phyloP scores from a whole-genome alignment of 768 basidiomycete species.

The Paxillus ammoniavirescens region DNA sequence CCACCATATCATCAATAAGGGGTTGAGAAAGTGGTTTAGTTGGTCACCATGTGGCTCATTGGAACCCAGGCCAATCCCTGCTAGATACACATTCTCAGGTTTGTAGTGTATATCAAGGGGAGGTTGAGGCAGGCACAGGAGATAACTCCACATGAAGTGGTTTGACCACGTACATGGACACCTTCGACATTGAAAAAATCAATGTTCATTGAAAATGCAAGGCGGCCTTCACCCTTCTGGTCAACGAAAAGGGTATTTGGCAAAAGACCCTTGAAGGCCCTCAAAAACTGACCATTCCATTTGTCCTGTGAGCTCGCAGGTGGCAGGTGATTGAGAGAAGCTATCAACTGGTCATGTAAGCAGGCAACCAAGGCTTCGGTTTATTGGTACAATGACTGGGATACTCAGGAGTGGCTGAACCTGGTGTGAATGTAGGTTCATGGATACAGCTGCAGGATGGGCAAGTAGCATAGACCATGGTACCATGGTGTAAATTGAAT shows the following conservation, averaged over 20 bases:
- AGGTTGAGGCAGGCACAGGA: slow-evolving; percentile 35
- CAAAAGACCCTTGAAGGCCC: slow-evolving; percentile 6
- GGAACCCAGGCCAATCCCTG: slow-evolving; percentile 30
- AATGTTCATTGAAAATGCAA: slow-evolving; percentile 28
- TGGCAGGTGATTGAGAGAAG: neutral
- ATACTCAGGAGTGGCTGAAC: too few species aligned
- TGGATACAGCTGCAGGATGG: too few species aligned
- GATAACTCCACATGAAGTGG: slow-evolving; percentile 31
- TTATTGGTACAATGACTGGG: too few species aligned
- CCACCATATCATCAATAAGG: slow-evolving; percentile 28
- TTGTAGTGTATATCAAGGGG: slow-evolving; percentile 29
- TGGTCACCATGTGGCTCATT: slow-evolving; percentile 24
- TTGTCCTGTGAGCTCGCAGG: neutral
- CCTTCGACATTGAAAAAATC: slow-evolving; percentile 37
- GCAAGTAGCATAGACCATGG: too few species aligned
- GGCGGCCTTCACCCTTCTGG: slow-evolving; percentile 2
- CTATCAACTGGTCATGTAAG: neutral
- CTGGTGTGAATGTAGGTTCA: too few species aligned
- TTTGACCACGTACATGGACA: slow-evolving; percentile 20
- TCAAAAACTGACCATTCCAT: slow-evolving; percentile 1
- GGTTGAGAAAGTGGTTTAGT: slow-evolving; percentile 31
- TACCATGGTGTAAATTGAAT: too few species aligned
- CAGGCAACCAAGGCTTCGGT: too few species aligned
- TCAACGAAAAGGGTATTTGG: slow-evolving; percentile 20
- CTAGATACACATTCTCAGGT: slow-evolving; percentile 34